Evolutionary conservation across 1,139 yeast genomes (phyloP).

Genomic region (Yamadazyma buinensis): DNA sequence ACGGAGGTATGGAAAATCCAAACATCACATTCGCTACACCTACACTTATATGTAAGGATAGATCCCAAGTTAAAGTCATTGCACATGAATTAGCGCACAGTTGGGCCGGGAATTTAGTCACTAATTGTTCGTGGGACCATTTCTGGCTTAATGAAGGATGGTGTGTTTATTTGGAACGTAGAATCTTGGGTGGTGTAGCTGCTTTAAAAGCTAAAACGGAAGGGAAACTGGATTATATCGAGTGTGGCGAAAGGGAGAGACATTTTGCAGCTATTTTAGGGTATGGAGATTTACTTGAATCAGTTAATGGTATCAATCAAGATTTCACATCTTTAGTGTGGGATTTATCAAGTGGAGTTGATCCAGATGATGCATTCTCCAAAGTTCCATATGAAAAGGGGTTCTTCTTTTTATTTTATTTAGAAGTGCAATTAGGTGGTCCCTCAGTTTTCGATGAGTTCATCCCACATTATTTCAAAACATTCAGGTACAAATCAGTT

Average conservation of each 20-base stretch:
- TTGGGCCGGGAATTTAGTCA: conserved; percentile 37
- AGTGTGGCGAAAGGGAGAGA: conserved; percentile 28
- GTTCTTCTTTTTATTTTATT: conserved; percentile 27
- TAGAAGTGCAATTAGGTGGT: conserved; percentile 29
- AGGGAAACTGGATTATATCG: conserved; percentile 18
- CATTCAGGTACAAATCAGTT: conserved; percentile 28
- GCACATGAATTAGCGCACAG: conserved; percentile 41
- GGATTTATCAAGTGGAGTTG: conserved; percentile 22
- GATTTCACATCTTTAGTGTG: conserved; percentile 25
- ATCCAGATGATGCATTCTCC: conserved; percentile 36
- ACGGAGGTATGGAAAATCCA: conserved; percentile 42
- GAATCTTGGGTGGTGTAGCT: conserved; percentile 31
- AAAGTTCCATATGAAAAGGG: conserved; percentile 37
- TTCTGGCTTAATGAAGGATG: conserved; percentile 41
- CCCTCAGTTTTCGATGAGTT: conserved; percentile 26
- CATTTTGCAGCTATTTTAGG: conserved; percentile 31
- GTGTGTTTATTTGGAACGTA: conserved; percentile 36
- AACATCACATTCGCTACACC: conserved; percentile 37
- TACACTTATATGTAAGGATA: conserved; percentile 30
- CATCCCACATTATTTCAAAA: conserved; percentile 29
- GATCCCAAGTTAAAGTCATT: conserved; percentile 33
- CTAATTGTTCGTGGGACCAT: conserved; percentile 36
- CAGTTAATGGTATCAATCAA: conserved; percentile 18
- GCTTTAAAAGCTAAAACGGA: conserved; percentile 20
- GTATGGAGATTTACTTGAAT: conserved; percentile 25